phyloP scores from a whole-genome alignment of 768 basidiomycete species.

The Auricularia sp. region DNA sequence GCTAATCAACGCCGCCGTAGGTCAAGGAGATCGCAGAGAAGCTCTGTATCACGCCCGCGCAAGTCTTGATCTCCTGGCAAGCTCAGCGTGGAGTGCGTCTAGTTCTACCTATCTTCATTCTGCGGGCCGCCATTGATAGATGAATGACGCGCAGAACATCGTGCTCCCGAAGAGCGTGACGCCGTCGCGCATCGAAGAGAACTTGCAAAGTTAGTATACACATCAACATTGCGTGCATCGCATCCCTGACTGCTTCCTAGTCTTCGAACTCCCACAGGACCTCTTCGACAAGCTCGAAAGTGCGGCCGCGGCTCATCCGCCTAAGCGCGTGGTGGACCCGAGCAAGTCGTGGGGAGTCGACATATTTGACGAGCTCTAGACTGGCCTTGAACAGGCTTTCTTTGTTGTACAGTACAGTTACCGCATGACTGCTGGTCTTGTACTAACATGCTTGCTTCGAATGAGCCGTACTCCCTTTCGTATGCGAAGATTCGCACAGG shows the following conservation, averaged over 20 bases:
- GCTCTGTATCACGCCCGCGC: conserved; percentile 62
- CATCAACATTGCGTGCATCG: not conserved
- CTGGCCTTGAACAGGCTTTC: too few species aligned
- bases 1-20: not conserved
- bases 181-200: conserved; percentile 55
- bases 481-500: too few species aligned
- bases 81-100: conserved; percentile 58
- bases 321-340: conserved; percentile 47
- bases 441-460: too few species aligned
- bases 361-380: conserved; percentile 39
- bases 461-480: too few species aligned
- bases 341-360: conserved; percentile 55
- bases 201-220: conserved; percentile 41
- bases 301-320: conserved; percentile 44
- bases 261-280: conserved; percentile 25
- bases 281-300: conserved; percentile 37
- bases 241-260: conserved; percentile 10
- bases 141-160: conserved; percentile 34
- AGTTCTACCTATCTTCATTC: not conserved
- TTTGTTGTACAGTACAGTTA: too few species aligned
- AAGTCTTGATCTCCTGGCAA: conserved; percentile 67
- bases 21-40: conserved; percentile 15
- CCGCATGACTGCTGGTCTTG: too few species aligned
- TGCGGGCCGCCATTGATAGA: not conserved
- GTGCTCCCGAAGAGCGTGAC: conserved; percentile 74